Evolutionary conservation across 1,139 yeast genomes (phyloP), one percentile per base, ranked within the genome.

Genomic region (Kurtzmaniella quercitrusa): DNA sequence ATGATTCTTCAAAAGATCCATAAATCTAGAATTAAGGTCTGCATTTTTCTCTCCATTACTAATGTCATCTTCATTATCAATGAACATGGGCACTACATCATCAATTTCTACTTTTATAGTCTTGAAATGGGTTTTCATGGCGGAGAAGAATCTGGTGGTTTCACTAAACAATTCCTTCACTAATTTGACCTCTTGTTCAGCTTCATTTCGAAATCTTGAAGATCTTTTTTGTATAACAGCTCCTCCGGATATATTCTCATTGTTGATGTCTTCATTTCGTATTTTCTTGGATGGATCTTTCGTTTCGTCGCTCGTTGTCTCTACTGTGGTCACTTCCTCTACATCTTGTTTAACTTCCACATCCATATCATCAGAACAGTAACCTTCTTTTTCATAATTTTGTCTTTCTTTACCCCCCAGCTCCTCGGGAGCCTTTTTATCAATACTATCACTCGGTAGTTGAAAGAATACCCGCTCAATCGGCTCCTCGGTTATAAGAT

Each of bases 401-500:
- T 38, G 42, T 2, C 36, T 41, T 19, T 42, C 44, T 1, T 11
- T 37, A n/a, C n/a, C n/a, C n/a, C n/a, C n/a, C n/a, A n/a, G n/a
- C 15, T 41, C 41, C 3, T 50, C 63, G 53, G 18, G 62, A 57
- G 38, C 79, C 51, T 53, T 70, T 66, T 46, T 71, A 19, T 47
- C 37, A 2, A 19, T 12, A 14, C 31, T 12, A 3, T 27, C 31
- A 11, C 25, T 23, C 2, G 44, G 42, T 8, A 58, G 37, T 15
- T 49, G 48, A 43, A 74, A 65, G 4, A 41, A 45, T 0, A 79
- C 50, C 9, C 63, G 59, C 44, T 79, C 84, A 3, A 79, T 60
- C 0, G 82, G 73, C 8, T 60, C 64, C 34, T 73, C 77, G 0
- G 78, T 66, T 25, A 79, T 64, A 17, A 66, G 55, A 50, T 83